Evolutionary conservation across 352 stramenopile genomes (phyloP), one percentile per base, ranked within the genome.

Genomic region (Pythium volutum): DNA sequence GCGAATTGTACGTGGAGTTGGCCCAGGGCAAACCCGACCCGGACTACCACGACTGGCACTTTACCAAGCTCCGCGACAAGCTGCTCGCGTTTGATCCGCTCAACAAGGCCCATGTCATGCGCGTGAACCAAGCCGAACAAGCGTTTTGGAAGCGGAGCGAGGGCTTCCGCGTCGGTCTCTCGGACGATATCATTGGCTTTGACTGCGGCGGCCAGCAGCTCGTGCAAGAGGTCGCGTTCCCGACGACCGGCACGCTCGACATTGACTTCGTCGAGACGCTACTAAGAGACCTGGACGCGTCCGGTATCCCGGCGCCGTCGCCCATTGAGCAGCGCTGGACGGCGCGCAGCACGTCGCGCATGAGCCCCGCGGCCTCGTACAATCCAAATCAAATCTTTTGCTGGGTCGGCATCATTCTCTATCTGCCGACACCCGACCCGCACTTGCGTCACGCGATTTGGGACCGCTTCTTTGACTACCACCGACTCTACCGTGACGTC

Each of bases 311-410:
- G 2, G 96, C 97, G 10, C 96, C 96, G 56, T 84, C 93, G 34
- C 97, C 97, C 0, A 99, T 99, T 62, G 97, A 99, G 75, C 97
- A 99, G 74, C 85, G 97, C 22, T 99, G 97, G 97, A 97, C 94
- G 1, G 77, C 91, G 48, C 79, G 79, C 31, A 98, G 93, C 42
- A 85, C 72, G 25, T 97, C 95, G 4, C 68, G 69, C 11, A 97
- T 99, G 81, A 98, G 91, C 45, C 97, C 97, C 15, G 96, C 95
- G 11, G 87, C 80, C 69, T 80, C 87, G 26, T 65, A 66, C n/a
- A 87, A 93, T 48, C 60, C 74, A 0, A 55, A 71, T 12, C 81
- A 90, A 57, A 55, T 97, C 14, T 96, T 96, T 62, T 98, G 84
- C 29, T 99, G 97, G 97, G 96, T 99, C 29, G 97, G 97, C 55